phyloP scores from a whole-genome alignment of 768 basidiomycete genomes.

The Cystobasidium ongulense region DNA sequence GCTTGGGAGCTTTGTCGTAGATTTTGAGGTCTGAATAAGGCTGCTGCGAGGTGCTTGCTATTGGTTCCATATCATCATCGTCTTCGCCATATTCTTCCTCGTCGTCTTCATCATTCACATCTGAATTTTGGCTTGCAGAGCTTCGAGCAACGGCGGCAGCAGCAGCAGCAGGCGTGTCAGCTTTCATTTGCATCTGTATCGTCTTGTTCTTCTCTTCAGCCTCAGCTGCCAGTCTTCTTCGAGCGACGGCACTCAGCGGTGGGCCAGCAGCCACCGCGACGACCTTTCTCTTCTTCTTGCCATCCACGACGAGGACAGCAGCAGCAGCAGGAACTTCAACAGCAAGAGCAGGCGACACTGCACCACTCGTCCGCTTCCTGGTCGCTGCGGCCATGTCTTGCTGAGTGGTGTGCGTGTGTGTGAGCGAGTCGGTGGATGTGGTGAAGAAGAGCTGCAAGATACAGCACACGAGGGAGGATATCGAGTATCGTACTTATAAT shows the following conservation, averaged over 20 bases:
- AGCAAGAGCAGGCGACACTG: background rate
- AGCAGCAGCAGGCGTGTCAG: background rate
- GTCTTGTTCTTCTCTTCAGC: background rate
- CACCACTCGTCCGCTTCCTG: background rate
- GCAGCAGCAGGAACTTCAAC: background rate
- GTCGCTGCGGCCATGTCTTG: background rate
- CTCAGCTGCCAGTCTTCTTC: background rate
- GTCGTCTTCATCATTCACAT: background rate
- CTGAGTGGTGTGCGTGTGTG: background rate
- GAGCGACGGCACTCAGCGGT: slow-evolving; percentile 1
- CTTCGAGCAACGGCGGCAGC: background rate
- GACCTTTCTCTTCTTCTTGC: background rate
- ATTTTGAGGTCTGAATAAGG: background rate
- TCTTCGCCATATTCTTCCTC: background rate
- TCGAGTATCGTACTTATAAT: no score
- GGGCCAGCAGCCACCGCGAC: background rate
- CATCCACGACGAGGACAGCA: background rate
- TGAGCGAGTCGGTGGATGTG: no score
- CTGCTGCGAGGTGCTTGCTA: background rate
- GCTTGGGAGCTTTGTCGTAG: background rate
- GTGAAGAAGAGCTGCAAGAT: background rate
- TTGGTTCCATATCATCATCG: background rate
- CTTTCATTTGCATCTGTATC: background rate
- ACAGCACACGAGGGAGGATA: no score
- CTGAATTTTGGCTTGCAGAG: background rate